Conservation (phyloP, 164 flowering plant species). For the Berberis thunbergii region DNA sequence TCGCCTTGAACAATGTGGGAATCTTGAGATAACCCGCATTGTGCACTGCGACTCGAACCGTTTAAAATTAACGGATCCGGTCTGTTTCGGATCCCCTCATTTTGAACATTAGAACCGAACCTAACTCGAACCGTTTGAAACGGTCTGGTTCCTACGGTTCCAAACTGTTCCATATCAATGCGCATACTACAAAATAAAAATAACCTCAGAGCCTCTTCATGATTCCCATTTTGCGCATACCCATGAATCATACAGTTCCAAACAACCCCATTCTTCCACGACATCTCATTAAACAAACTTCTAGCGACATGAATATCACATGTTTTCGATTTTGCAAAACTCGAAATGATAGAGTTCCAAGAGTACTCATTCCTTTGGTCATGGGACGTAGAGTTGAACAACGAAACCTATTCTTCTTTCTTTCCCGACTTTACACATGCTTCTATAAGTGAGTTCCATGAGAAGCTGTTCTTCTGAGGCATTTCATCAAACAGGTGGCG, state of each 20-base stretch:
- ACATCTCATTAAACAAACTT: slow-evolving; percentile 51
- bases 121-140: too few relatives aligned
- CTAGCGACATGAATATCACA: slow-evolving; percentile 40
- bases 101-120: too few relatives aligned
- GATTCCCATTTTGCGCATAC: slow-evolving; percentile 26
- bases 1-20: too few relatives aligned
- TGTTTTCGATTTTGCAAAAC: slow-evolving; percentile 24
- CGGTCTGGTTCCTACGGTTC: slow-evolving; percentile 13
- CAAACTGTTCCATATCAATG: slow-evolving; percentile 6
- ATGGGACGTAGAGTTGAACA: slow-evolving; percentile 48
- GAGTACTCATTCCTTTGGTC: slow-evolving; percentile 41
- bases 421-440: slow-evolving; percentile 40
- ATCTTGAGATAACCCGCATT: too few relatives aligned
- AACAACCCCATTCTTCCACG: slow-evolving; percentile 39
- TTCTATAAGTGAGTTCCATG: slow-evolving; percentile 72
- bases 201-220: slow-evolving; percentile 40
- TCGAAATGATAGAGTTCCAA: slow-evolving; percentile 51
- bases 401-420: slow-evolving; percentile 17
- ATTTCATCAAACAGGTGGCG: slow-evolving; percentile 53
- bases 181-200: slow-evolving; percentile 33
- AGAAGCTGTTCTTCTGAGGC: slow-evolving; percentile 48
- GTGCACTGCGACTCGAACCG: too few relatives aligned
- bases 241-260: slow-evolving; percentile 71
- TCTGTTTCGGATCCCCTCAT: too few relatives aligned
- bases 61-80: too few relatives aligned